phyloP scores from a whole-genome alignment of 2,329 filamentous ascomycete species.

The Colletotrichum plurivorum region DNA sequence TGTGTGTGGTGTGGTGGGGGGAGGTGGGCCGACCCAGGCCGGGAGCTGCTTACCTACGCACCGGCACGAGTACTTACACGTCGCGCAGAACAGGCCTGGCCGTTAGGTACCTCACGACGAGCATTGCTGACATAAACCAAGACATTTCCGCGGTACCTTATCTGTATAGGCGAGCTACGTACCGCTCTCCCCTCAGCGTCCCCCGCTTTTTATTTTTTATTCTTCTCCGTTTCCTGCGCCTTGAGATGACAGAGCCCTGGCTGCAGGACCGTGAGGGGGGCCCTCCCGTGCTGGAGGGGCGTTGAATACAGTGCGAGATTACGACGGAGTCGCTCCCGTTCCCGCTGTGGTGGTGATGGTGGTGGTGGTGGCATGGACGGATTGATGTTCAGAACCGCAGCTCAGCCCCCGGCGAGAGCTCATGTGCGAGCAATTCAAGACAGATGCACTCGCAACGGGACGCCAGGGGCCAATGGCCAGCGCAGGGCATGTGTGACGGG shows the following conservation, averaged over 20 bases:
- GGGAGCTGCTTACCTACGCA: too few species aligned
- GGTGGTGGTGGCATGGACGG: too few species aligned
- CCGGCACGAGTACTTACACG: background rate
- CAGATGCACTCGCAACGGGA: slow-evolving; percentile 4
- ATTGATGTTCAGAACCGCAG: too few species aligned
- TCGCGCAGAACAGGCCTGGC: background rate
- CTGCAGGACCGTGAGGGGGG: slow-evolving; percentile 15
- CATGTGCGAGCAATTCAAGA: slow-evolving; percentile 16
- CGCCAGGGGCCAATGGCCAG: slow-evolving; percentile 4
- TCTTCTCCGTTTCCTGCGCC: slow-evolving; percentile 5
- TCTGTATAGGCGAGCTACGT: background rate
- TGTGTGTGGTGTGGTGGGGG: slow-evolving; percentile 24
- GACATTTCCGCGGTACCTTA: too few species aligned
- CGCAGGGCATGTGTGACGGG: slow-evolving; percentile 1
- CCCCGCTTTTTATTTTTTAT: slow-evolving; percentile 6
- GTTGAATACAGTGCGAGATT: background rate
- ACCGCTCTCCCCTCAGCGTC: background rate
- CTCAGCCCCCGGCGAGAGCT: background rate
- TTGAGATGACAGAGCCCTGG: slow-evolving; percentile 28
- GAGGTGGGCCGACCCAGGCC: slow-evolving; percentile 8
- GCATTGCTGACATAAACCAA: background rate
- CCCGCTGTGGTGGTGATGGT: too few species aligned
- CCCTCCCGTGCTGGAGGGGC: background rate
- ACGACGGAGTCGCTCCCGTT: background rate
- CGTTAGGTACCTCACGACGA: too few species aligned